phyloP scores from a whole-genome alignment of 1,284 basidiomycete species.

The Melampsora americana region DNA sequence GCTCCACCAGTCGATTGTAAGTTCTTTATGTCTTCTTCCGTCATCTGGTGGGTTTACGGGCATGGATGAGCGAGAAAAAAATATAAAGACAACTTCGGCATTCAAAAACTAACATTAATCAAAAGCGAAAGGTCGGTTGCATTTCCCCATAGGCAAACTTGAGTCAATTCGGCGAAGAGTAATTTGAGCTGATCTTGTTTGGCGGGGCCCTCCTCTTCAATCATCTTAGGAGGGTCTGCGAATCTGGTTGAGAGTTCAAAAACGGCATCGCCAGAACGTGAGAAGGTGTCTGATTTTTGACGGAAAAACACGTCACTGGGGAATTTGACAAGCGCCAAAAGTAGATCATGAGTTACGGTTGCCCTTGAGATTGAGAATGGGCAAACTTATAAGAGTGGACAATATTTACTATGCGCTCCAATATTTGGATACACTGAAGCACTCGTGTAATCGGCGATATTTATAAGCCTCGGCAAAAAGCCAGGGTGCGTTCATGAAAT shows the following conservation, averaged over 20 bases:
- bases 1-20: slow-evolving; percentile 96
- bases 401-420: slow-evolving; percentile 63
- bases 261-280: slow-evolving; percentile 84
- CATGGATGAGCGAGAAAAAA: not conserved
- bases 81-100: not conserved
- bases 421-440: slow-evolving; percentile 86
- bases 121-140: slow-evolving; percentile 93
- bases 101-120: slow-evolving; percentile 64
- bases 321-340: slow-evolving; percentile 64
- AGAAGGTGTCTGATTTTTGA: slow-evolving; percentile 81
- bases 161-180: slow-evolving; percentile 90
- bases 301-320: slow-evolving; percentile 56
- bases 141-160: slow-evolving; percentile 95
- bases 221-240: slow-evolving; percentile 73
- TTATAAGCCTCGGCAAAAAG: slow-evolving; percentile 97
- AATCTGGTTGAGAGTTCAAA: slow-evolving; percentile 93
- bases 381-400: slow-evolving; percentile 53
- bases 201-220: slow-evolving; percentile 61
- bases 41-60: slow-evolving; percentile 63
- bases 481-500: slow-evolving; percentile 92
- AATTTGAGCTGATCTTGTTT: slow-evolving; percentile 74
- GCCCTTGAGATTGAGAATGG: not conserved
- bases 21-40: slow-evolving; percentile 94
- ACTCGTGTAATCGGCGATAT: slow-evolving; percentile 80
- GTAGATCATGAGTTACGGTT: slow-evolving; percentile 59